phyloP scores from a whole-genome alignment of 805 yeast genomes.

The Zygoascus flipseniorum region DNA sequence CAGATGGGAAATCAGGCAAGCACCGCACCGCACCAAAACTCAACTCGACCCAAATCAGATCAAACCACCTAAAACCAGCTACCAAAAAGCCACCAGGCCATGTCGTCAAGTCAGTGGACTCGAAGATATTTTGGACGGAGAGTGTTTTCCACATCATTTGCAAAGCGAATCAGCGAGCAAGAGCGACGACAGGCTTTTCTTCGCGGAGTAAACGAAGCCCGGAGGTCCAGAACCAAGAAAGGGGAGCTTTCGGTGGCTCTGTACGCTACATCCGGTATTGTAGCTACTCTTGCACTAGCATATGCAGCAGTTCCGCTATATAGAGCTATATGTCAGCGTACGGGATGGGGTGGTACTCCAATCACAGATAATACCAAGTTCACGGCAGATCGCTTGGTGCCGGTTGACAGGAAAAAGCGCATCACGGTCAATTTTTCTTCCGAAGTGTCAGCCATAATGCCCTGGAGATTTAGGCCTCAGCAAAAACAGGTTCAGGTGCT shows the following conservation, averaged over 20 bases:
- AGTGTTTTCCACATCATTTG: not conserved
- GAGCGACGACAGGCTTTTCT: slow-evolving; percentile 15
- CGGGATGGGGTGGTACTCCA: slow-evolving; percentile 95
- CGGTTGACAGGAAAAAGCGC: slow-evolving; percentile 77
- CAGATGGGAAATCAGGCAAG: no score
- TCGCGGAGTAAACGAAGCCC: slow-evolving; percentile 15
- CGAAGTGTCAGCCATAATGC: slow-evolving; percentile 80
- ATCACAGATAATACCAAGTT: slow-evolving; percentile 74
- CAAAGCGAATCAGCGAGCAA: slow-evolving; percentile 6
- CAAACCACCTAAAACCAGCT: no score
- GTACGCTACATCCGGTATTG: slow-evolving; percentile 34
- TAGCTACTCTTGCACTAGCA: slow-evolving; percentile 65
- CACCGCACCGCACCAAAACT: no score
- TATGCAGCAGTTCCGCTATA: slow-evolving; percentile 92
- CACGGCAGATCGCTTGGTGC: slow-evolving; percentile 78
- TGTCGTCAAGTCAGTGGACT: no score
- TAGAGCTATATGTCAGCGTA: slow-evolving; percentile 83
- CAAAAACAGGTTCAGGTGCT: slow-evolving; percentile 86
- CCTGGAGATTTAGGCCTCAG: slow-evolving; percentile 93
- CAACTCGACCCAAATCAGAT: no score
- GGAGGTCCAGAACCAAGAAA: slow-evolving; percentile 6
- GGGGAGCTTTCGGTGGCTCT: slow-evolving; percentile 8
- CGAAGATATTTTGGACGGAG: not conserved
- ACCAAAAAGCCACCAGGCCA: not conserved
- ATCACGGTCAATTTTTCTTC: slow-evolving; percentile 83